Percentiles rank a stretch among this genome's conserved stretches.
These are phyloP conservation scores for Sarcomyxa edulis DNA, from an alignment of 768 basidiomycete genomes.

Conservation along the genomic window DNA sequence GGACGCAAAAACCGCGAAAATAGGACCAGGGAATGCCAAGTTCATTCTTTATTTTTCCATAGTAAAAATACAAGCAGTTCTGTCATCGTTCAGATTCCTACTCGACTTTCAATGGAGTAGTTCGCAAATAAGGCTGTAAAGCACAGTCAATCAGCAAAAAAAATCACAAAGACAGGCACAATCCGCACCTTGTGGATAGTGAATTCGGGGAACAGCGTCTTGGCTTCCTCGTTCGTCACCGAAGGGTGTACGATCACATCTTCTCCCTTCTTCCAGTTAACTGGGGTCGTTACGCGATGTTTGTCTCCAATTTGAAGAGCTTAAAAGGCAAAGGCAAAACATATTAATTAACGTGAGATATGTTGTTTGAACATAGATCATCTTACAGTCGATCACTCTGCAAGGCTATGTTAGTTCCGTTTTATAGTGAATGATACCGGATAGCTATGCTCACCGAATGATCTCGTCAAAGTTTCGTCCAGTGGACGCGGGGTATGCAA, in stretches of 20 bases:
- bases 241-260: constrained; percentile 90
- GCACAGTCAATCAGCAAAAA: neutral
- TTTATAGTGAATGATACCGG: too few relatives aligned
- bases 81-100: constrained; percentile 8
- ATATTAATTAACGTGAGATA: too few relatives aligned
- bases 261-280: constrained; percentile 92
- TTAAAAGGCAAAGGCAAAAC: constrained; percentile 29
- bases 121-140: constrained; percentile 80
- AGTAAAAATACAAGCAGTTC: neutral
- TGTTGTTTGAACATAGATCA: constrained; percentile 29
- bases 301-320: constrained; percentile 91
- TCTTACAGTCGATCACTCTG: constrained; percentile 71
- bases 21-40: too few relatives aligned
- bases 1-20: too few relatives aligned
- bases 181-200: constrained; percentile 68
- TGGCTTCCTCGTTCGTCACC: constrained; percentile 84
- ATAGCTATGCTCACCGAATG: constrained; percentile 30
- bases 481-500: constrained; percentile 93
- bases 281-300: constrained; percentile 81
- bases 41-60: too few relatives aligned
- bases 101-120: constrained; percentile 51
- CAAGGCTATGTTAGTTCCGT: neutral
- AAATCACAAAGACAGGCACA: neutral
- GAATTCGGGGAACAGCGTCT: constrained; percentile 83
- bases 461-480: constrained; percentile 86